Evolutionary conservation across 2,329 filamentous ascomycete species (phyloP).

Genomic region (Tympanopsis confertula): DNA sequence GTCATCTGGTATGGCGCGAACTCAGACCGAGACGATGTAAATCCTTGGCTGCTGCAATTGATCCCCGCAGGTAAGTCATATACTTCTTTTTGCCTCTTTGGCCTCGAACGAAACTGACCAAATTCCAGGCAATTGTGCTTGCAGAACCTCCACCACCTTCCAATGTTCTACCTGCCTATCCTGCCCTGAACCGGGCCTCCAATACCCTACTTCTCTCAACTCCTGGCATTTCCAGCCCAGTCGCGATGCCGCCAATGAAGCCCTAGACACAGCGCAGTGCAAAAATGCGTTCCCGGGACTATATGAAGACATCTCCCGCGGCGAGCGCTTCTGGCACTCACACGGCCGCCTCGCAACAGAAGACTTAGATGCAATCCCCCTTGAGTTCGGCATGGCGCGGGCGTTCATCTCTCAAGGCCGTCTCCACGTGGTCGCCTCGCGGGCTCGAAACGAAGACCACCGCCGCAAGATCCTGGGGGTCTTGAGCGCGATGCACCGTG

Average conservation of each 20-base stretch:
- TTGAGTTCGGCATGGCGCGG: constrained; percentile 6
- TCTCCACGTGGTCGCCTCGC: constrained; percentile 8
- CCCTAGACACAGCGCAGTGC: constrained; percentile 7
- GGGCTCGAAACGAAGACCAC: constrained; percentile 11
- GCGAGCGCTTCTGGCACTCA: constrained; percentile 7
- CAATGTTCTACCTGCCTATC: constrained; percentile 20
- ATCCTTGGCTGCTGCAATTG: constrained; percentile 20
- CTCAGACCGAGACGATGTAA: constrained; percentile 19
- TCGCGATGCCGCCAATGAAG: constrained; percentile 17
- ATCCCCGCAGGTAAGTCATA: constrained; percentile 20
- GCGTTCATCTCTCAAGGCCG: constrained; percentile 8
- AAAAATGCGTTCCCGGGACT: constrained; percentile 10
- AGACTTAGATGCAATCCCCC: constrained; percentile 7
- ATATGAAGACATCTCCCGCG: constrained; percentile 10
- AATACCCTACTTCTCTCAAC: constrained; percentile 5
- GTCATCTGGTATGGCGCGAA: constrained; percentile 15
- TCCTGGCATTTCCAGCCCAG: constrained; percentile 16
- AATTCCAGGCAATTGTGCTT: constrained; percentile 23
- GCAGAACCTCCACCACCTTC: constrained; percentile 21
- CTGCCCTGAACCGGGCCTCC: constrained; percentile 9
- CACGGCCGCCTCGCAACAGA: constrained; percentile 7
- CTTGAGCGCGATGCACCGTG: constrained; percentile 9
- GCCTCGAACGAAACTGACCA: no score
- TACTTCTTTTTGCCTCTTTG: no score
- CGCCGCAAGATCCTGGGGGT: constrained; percentile 10